Percentiles rank a stretch among this genome's conserved stretches.
Conservation (phyloP, 768 basidiomycete species). For the Kwoniella shandongensis region DNA sequence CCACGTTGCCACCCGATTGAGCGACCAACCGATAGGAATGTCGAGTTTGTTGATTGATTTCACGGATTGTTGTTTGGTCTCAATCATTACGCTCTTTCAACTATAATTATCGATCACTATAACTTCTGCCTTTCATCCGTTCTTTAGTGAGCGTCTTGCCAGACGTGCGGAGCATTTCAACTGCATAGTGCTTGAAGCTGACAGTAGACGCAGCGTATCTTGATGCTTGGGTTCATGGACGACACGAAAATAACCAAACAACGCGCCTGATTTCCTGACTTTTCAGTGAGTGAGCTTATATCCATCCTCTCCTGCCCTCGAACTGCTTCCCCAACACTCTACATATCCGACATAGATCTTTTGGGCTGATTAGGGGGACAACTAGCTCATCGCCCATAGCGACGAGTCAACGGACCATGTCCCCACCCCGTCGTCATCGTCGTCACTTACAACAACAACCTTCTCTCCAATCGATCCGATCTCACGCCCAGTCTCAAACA, state of each 20-base stretch:
- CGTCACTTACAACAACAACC: constrained; percentile 10
- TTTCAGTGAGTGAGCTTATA: constrained; percentile 8
- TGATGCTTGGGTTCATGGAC: not conserved
- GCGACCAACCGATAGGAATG: too few relatives aligned
- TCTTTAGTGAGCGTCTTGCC: too few relatives aligned
- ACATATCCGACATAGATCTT: not conserved
- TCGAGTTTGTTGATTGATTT: too few relatives aligned
- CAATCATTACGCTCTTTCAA: too few relatives aligned
- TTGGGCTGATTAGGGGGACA: not conserved
- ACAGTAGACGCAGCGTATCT: too few relatives aligned
- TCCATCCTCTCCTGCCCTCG: too few relatives aligned
- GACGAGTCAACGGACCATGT: constrained; percentile 9
- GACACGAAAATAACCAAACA: not conserved
- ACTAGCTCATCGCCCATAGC: not conserved
- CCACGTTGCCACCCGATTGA: too few relatives aligned
- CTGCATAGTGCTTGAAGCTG: too few relatives aligned
- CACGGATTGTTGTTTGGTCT: too few relatives aligned
- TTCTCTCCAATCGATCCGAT: constrained; percentile 4
- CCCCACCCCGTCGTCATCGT: constrained; percentile 12
- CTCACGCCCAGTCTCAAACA: not conserved
- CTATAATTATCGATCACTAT: too few relatives aligned
- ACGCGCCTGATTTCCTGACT: constrained; percentile 20
- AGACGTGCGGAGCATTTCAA: too few relatives aligned
- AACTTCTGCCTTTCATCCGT: too few relatives aligned
- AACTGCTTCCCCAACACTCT: not conserved